Evolutionary conservation across 176 grass and related monocot species (phyloP).

Genomic region (Oryza coarctata): DNA sequence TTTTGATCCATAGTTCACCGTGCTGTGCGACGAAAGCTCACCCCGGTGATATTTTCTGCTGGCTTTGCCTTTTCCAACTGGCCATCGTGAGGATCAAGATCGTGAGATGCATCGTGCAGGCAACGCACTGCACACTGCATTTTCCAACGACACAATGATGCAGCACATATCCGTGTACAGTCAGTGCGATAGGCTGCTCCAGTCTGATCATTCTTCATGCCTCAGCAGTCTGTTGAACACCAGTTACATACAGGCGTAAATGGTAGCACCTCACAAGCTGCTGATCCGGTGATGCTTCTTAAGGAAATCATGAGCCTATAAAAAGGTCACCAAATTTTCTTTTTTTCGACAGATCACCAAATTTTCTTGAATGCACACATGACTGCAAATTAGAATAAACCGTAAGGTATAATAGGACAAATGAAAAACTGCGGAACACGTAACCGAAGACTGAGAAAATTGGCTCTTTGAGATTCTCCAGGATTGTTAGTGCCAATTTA

Average conservation of each 20-base stretch:
- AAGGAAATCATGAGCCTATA: slow-evolving; percentile 12
- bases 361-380: slow-evolving; percentile 40
- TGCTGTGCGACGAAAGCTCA: no score
- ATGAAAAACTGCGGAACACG: not conserved
- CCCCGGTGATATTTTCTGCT: no score
- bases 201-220: slow-evolving; percentile 4
- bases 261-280: slow-evolving; percentile 20
- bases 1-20: no score
- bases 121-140: not conserved
- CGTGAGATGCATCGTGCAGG: slow-evolving; percentile 2
- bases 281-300: not conserved
- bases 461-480: not conserved
- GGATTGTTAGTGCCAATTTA: not conserved
- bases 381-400: slow-evolving; percentile 40
- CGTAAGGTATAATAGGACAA: not conserved
- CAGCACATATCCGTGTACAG: not conserved
- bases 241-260: not conserved
- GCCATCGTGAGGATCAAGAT: not conserved
- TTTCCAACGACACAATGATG: not conserved
- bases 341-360: no score
- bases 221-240: not conserved
- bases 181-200: not conserved
- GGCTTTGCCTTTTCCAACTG: no score
- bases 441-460: slow-evolving; percentile 1
- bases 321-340: slow-evolving; percentile 44